Conservation (phyloP, 2,329 filamentous ascomycete genomes). For the Pseudogymnoascus sp. region DNA sequence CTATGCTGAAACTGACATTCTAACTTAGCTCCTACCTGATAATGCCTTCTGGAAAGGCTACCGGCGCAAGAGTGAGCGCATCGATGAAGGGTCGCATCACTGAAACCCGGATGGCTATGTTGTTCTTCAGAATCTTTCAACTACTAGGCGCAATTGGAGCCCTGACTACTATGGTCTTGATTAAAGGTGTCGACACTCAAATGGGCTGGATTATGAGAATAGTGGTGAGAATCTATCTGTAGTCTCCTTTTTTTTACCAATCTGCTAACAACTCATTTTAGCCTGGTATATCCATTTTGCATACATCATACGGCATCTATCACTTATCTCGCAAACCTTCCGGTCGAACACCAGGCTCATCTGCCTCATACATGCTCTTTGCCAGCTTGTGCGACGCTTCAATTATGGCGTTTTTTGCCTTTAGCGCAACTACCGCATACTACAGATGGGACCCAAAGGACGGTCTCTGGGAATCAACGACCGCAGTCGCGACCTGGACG, state of each 20-base stretch:
- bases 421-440: slow-evolving; percentile 38
- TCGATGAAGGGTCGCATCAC: slow-evolving; percentile 65
- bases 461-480: not conserved
- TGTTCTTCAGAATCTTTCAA: slow-evolving; percentile 58
- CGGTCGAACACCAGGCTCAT: slow-evolving; percentile 66
- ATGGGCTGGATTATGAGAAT: slow-evolving; percentile 70
- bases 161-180: slow-evolving; percentile 67
- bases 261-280: slow-evolving; percentile 32
- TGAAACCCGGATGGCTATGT: slow-evolving; percentile 58
- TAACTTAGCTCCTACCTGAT: slow-evolving; percentile 46
- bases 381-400: slow-evolving; percentile 61
- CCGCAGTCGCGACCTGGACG: slow-evolving; percentile 44
- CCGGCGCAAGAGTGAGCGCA: slow-evolving; percentile 58
- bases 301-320: slow-evolving; percentile 70
- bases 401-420: slow-evolving; percentile 47
- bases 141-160: slow-evolving; percentile 62
- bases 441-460: slow-evolving; percentile 24
- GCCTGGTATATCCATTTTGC: slow-evolving; percentile 66
- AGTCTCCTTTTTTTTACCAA: not conserved
- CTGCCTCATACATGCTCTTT: slow-evolving; percentile 84
- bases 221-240: slow-evolving; percentile 47
- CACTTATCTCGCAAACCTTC: slow-evolving; percentile 66
- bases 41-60: slow-evolving; percentile 51
- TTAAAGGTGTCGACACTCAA: slow-evolving; percentile 55
- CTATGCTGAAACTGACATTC: slow-evolving; percentile 1